Percentiles rank a stretch among this genome's conserved stretches.
Evolutionary conservation across 2,329 filamentous ascomycete genomes (phyloP).

Genomic region (Bretziella fagacearum): DNA sequence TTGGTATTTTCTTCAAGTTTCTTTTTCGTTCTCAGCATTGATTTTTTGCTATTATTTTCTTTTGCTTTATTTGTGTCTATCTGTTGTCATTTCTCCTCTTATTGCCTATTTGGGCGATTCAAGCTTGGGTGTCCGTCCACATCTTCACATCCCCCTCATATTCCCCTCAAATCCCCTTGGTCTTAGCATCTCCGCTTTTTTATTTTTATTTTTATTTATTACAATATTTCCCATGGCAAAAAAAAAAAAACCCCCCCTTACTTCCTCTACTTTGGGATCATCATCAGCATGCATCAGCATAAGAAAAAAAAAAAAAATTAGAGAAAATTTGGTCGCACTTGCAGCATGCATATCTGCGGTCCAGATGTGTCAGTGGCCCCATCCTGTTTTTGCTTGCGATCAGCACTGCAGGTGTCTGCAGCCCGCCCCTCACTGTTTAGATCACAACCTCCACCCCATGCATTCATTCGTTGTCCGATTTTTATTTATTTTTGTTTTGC

Average conservation of each 20-base stretch:
- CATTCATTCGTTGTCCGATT: neutral
- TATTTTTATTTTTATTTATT: no score
- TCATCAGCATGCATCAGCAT: neutral
- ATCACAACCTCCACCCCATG: neutral
- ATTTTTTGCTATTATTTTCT: neutral
- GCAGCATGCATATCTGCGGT: neutral
- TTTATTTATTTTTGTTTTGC: no score
- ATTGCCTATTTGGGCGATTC: neutral
- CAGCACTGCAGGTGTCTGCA: neutral
- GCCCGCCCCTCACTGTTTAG: neutral
- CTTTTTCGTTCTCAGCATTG: neutral
- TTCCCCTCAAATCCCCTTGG: no score
- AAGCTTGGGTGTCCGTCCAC: no score
- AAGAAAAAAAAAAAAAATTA: neutral
- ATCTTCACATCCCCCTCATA: neutral
- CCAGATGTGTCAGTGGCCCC: neutral
- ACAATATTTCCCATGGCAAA: neutral
- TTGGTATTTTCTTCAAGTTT: neutral
- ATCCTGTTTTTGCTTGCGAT: neutral
- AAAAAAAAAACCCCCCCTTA: neutral
- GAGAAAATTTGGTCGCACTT: neutral
- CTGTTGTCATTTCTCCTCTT: neutral
- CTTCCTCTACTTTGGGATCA: neutral
- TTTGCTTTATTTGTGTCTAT: neutral
- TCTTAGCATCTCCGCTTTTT: no score